Percentiles rank a stretch among this genome's conserved stretches.
Evolutionary conservation across 2,329 filamentous ascomycete genomes (phyloP).

Genomic region (Cladorrhinum sp.): DNA sequence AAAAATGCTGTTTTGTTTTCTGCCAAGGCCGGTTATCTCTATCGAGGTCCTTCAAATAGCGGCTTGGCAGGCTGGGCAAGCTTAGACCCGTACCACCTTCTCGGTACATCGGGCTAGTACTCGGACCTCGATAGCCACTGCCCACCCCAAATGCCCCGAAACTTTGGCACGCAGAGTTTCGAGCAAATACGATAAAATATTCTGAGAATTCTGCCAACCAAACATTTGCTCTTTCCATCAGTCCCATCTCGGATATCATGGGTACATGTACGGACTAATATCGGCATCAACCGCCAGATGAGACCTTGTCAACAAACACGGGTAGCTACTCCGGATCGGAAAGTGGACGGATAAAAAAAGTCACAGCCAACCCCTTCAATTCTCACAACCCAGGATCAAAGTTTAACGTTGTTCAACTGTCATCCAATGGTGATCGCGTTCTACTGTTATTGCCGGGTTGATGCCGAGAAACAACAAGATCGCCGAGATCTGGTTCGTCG

Average conservation of each 20-base stretch:
- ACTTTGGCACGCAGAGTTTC: no score
- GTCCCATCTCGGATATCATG: not conserved
- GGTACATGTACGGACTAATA: not conserved
- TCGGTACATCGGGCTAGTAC: no score
- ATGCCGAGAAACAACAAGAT: slow-evolving; percentile 2
- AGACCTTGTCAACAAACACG: not conserved
- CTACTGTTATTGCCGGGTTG: not conserved
- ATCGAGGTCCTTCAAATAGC: no score
- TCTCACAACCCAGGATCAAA: not conserved
- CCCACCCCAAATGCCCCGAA: no score
- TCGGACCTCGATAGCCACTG: no score
- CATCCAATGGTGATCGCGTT: not conserved
- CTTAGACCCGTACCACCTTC: no score
- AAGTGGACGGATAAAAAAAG: no score
- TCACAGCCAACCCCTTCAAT: slow-evolving; percentile 1
- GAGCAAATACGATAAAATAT: no score
- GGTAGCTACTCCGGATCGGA: not conserved
- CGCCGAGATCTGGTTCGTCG: slow-evolving; percentile 7
- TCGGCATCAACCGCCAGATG: not conserved
- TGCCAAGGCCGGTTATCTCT: no score
- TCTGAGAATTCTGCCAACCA: no score
- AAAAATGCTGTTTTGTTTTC: no score
- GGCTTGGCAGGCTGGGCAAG: no score
- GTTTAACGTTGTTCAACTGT: not conserved
- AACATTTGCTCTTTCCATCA: not conserved